Conservation (phyloP, 2,329 filamentous ascomycete genomes). For the Colletotrichum caudatum region DNA sequence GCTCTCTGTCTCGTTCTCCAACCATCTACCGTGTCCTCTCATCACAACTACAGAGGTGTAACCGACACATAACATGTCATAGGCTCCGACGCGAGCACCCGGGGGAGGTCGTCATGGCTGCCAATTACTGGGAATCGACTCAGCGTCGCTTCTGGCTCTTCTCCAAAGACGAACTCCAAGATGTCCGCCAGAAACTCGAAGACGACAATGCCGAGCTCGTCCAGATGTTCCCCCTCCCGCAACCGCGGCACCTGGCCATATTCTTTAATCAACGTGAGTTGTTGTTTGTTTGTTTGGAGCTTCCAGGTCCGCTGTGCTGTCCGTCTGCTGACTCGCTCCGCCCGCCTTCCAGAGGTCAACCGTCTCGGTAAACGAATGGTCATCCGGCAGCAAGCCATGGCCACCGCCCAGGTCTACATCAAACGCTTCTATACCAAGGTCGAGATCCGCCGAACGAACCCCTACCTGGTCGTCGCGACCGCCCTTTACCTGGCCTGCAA, state of each 20-base stretch:
- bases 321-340: constrained; percentile 31
- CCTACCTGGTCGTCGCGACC: constrained; percentile 92
- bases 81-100: constrained; percentile 1
- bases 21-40: background rate
- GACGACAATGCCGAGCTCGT: constrained; percentile 80
- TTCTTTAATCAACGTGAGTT: constrained; percentile 86
- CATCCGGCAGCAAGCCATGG: constrained; percentile 90
- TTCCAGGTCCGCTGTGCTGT: no score
- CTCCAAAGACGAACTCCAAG: constrained; percentile 73
- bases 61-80: constrained; percentile 27
- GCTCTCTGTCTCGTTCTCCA: background rate
- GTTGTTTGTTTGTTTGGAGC: constrained; percentile 13
- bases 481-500: constrained; percentile 96
- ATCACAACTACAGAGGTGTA: background rate
- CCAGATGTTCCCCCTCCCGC: constrained; percentile 84
- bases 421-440: constrained; percentile 93
- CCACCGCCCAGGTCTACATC: constrained; percentile 94
- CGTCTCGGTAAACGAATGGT: constrained; percentile 87
- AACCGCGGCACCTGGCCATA: constrained; percentile 84
- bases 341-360: constrained; percentile 71
- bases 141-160: constrained; percentile 94
- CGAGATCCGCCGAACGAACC: constrained; percentile 92
- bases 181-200: constrained; percentile 80
- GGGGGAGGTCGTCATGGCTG: constrained; percentile 73
- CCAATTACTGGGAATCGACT: constrained; percentile 97